A percentile compares a stretch with the other conserved stretches of the same genome.
Conservation (phyloP, 208 protist species). For the Crithidia mellificae region DNA sequence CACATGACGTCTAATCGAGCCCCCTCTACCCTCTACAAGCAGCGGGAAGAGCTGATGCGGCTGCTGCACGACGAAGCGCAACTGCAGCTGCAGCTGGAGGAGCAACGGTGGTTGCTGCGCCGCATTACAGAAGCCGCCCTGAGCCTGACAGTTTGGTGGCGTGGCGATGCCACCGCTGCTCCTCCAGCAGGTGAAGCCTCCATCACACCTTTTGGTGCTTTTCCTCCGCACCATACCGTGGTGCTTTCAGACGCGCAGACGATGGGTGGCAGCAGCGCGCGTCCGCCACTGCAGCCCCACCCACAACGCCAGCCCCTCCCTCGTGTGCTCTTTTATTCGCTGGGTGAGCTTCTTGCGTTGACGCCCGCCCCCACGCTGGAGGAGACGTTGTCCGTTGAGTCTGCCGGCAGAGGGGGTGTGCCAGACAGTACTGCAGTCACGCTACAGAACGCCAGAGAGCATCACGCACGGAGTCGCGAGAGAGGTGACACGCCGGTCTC, state of each 20-base stretch:
- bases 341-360: constrained; percentile 29
- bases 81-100: constrained; percentile 22
- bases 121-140: constrained; percentile 19
- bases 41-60: constrained; percentile 18
- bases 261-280: too few relatives aligned
- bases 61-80: constrained; percentile 18
- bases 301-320: not conserved
- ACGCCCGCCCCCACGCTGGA: not conserved
- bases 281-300: too few relatives aligned
- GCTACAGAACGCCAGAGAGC: too few relatives aligned
- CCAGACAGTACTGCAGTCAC: not conserved
- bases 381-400: not conserved
- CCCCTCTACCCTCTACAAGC: not conserved
- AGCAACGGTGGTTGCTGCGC: constrained; percentile 24
- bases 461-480: too few relatives aligned
- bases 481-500: too few relatives aligned
- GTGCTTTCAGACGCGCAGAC: too few relatives aligned
- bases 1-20: too few relatives aligned
- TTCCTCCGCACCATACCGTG: too few relatives aligned
- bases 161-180: constrained; percentile 2
- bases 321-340: constrained; percentile 25
- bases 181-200: constrained; percentile 9
- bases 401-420: not conserved
- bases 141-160: constrained; percentile 25
- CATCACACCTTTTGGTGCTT: not conserved